A percentile compares a stretch with the other conserved stretches of the same genome.
These are phyloP conservation scores for Tricholoma furcatifolium DNA, from an alignment of 768 basidiomycete genomes.

Conservation along the genomic window DNA sequence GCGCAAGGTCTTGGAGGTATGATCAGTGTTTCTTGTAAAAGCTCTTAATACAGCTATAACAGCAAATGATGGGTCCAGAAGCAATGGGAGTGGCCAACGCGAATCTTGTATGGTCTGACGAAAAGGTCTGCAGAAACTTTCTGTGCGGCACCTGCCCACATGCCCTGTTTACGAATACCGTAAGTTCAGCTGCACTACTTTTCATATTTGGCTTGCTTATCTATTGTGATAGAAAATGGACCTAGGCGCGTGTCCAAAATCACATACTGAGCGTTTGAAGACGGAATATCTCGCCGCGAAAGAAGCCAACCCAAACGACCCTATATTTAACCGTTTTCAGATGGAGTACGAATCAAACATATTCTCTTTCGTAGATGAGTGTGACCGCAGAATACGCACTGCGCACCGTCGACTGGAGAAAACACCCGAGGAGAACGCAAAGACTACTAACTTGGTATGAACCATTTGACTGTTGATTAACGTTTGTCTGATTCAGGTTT, in stretches of 20 bases:
- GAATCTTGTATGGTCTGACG: conserved; percentile 91
- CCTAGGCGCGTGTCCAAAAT: conserved; percentile 94
- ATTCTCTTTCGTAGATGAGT: conserved; percentile 95
- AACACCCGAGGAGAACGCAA: conserved; percentile 99
- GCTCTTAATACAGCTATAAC: conserved; percentile 39
- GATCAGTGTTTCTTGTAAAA: conserved; percentile 21
- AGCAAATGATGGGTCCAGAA: conserved; percentile 99
- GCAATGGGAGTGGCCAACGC: conserved; percentile 96
- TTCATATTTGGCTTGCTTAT: conserved; percentile 3
- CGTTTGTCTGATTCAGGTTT: conserved; percentile 1
- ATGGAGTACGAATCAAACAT: conserved; percentile 96
- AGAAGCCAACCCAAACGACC: conserved; percentile 73
- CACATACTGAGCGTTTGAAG: conserved; percentile 92
- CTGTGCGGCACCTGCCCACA: conserved; percentile 99
- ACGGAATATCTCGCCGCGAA: conserved; percentile 83
- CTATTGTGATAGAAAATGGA: conserved; percentile 88
- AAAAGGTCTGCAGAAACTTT: conserved; percentile 98
- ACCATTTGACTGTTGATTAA: not conserved
- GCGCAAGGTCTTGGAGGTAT: conserved; percentile 76
- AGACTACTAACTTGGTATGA: conserved; percentile 91
- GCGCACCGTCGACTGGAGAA: conserved; percentile 96
- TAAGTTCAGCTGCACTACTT: conserved; percentile 36
- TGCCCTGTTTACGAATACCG: conserved; percentile 96
- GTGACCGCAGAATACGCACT: conserved; percentile 91
- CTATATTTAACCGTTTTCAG: conserved; percentile 85